A percentile compares a stretch with the other conserved stretches of the same genome.
Evolutionary conservation across 345 rosid genomes (phyloP).

Genomic region (Angophora floribunda): DNA sequence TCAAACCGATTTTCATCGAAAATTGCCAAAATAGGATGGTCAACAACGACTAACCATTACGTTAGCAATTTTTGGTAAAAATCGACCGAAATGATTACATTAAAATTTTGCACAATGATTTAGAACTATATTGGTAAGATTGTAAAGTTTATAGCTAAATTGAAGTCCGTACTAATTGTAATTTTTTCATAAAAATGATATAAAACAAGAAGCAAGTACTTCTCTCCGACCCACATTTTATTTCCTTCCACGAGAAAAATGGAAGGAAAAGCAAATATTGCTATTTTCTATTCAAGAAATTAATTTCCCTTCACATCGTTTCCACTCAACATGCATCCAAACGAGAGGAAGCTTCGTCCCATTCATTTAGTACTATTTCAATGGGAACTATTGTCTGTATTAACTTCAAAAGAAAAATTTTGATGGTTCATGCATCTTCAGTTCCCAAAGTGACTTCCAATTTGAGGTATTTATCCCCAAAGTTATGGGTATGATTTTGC

Average conservation of each 20-base stretch:
- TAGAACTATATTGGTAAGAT: neutral
- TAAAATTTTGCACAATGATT: too few species aligned
- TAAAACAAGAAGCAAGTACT: neutral
- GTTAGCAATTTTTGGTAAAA: fast-evolving
- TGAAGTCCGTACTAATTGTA: too few species aligned
- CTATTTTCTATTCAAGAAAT: neutral
- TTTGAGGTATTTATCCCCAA: neutral
- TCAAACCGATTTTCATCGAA: fast-evolving
- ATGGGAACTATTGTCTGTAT: neutral
- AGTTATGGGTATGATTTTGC: neutral
- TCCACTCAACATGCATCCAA: neutral
- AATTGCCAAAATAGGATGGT: neutral
- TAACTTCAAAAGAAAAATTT: neutral
- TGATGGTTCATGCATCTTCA: neutral
- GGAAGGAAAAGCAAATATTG: neutral
- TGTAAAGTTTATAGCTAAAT: too few species aligned
- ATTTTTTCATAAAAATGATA: neutral
- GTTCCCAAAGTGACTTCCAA: neutral
- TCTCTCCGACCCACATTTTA: neutral
- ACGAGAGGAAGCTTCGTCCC: neutral
- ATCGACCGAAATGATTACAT: fast-evolving
- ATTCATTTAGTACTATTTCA: neutral
- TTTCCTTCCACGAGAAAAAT: neutral
- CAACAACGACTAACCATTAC: fast-evolving
- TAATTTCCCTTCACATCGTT: neutral